Base-by-base conservation (phyloP, 768 basidiomycete species). In the Rhodocollybia butyracea region DNA sequence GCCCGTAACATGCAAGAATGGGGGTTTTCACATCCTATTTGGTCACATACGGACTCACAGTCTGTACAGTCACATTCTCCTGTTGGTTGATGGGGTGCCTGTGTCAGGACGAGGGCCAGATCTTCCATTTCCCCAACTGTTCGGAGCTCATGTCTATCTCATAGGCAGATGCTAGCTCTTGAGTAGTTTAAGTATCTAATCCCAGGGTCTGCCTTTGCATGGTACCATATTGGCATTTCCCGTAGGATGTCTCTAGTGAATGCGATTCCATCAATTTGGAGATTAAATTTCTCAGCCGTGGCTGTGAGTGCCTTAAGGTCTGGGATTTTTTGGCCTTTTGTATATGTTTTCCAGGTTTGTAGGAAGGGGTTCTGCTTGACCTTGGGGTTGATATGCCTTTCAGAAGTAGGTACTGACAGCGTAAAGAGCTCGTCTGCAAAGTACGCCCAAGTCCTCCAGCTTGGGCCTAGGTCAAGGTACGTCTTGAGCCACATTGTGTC, bases 351-450 rank as follows among this genome's bases (percentile, higher is more conserved):
- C 68, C 69, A 73, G 6, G 47, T 58, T 54, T 73, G 71, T 0
- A 66, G 58, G 56, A 69, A 67, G 1, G 57, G 55, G 36, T 69
- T 69, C 0, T 24, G 59, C 46, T 0, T 43, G 24, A 34, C 40
- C 30, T 0, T 45, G 27, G 17, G 27, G 5, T 0, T 2, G 58
- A 61, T 7, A 60, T 54, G 29, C n/a, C 45, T 15, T 13, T 47
- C 19, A 40, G 19, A 2, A 22, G 38, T 27, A 21, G 41, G 21
- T 45, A 61, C 3, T 43, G 45, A 30, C 5, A 40, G 29, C 0
- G 55, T 57, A 1, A 71, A 56, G 0, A 68, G 32, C 2, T 51
- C 60, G 51, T 73, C 67, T 21, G 67, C 68, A 0, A 71, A 31
- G 0, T 19, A 6, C 0, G 68, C 63, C 72, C 72, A 73, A 8